These are phyloP conservation scores for Fusarium burgessii DNA, from an alignment of 2,329 filamentous ascomycete genomes.

Conservation along the genomic window DNA sequence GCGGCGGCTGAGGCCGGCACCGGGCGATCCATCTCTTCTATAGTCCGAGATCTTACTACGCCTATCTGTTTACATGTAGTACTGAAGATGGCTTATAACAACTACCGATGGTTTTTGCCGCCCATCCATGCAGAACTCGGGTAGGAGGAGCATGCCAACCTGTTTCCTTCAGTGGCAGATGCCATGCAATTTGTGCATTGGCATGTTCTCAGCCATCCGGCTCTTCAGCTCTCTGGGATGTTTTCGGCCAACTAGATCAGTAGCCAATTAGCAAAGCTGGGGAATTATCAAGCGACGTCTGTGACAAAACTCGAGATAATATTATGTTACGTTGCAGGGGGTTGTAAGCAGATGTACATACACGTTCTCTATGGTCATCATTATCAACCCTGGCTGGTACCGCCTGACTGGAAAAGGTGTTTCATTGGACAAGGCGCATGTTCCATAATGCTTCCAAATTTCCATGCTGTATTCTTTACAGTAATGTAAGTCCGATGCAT, in stretches of 20 bases:
- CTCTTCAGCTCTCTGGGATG: conserved; percentile 3
- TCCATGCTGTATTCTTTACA: not conserved
- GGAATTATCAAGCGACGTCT: not conserved
- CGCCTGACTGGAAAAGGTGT: conserved; percentile 2
- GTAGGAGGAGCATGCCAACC: not conserved
- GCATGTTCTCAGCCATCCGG: not conserved
- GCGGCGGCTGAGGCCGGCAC: conserved; percentile 31
- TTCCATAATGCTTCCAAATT: conserved; percentile 21
- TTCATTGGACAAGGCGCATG: not conserved
- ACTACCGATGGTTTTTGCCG: not conserved
- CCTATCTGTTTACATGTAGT: not conserved
- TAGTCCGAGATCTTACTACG: conserved; percentile 6
- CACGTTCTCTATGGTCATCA: not conserved
- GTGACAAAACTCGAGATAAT: not conserved
- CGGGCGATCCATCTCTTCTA: conserved; percentile 24
- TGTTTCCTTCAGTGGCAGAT: not conserved
- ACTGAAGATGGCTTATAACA: not conserved
- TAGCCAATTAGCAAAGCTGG: not conserved
- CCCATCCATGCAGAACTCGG: not conserved
- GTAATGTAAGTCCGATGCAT: not conserved
- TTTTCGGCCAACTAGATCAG: not conserved
- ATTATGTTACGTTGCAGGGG: conserved; percentile 33
- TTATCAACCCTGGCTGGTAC: not conserved
- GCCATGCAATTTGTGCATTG: conserved; percentile 1
- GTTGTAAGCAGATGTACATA: not conserved